Percentiles rank a stretch among this genome's conserved stretches.
These are phyloP conservation scores for Hemisphaericaspora xylanilytica DNA, from an alignment of 1,139 yeast species.

Conservation along the genomic window DNA sequence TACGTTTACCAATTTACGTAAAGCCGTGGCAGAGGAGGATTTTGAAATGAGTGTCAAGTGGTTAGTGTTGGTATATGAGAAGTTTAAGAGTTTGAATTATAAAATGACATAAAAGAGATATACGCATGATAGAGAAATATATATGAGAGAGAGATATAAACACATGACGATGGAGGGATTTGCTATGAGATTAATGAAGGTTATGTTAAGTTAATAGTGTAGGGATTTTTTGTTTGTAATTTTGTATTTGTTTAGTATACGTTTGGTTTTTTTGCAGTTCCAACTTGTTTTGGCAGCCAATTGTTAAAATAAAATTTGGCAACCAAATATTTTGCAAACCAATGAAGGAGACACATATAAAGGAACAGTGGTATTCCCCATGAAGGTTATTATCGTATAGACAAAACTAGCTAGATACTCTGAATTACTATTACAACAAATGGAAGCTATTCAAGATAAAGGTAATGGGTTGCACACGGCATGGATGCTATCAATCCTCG, in stretches of 20 bases:
- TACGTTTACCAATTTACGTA: constrained; percentile 26
- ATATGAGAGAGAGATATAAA: not conserved
- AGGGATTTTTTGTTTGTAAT: not conserved
- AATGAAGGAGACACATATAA: not conserved
- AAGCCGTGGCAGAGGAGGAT: constrained; percentile 23
- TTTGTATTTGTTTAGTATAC: not conserved
- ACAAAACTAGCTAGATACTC: too few relatives aligned
- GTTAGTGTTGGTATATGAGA: constrained; percentile 30
- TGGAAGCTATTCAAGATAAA: constrained; percentile 5
- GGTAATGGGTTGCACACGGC: constrained; percentile 20
- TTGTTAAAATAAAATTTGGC: too few relatives aligned
- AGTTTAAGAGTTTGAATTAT: constrained; percentile 17
- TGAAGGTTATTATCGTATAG: too few relatives aligned
- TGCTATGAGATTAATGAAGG: not conserved
- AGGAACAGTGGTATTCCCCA: not conserved
- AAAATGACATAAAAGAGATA: constrained; percentile 12
- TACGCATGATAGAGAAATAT: not conserved
- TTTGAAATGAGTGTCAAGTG: constrained; percentile 28
- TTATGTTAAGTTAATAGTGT: not conserved
- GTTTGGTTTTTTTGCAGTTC: not conserved
- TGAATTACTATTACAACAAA: not conserved
- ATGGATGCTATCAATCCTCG: constrained; percentile 43
- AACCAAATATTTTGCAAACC: constrained; percentile 6
- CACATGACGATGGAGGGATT: not conserved
- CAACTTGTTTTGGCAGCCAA: too few relatives aligned